Base-by-base conservation (phyloP, 495 filamentous ascomycete species). In the Neurospora terricola region DNA sequence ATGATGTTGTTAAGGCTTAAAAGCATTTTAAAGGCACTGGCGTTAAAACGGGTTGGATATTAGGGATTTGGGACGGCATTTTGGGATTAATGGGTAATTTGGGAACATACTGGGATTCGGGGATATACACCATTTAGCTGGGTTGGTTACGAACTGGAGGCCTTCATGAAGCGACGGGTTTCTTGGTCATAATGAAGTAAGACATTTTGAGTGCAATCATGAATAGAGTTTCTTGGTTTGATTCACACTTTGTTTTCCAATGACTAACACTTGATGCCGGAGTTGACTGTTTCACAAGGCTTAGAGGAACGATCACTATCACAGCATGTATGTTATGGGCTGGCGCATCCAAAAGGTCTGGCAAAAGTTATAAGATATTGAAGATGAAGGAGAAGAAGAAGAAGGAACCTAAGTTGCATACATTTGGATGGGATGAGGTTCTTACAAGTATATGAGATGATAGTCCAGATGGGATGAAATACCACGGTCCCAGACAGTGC, bases 1-100 rank as follows among this genome's bases (percentile, higher is more conserved):
- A 72, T 6, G 76, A 73, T 69, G 36, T 27, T 59, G 16, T 18
- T 9, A 70, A 70, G 14, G 40, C 18, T 54, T 73, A 70, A 8
- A 27, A 54, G 16, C 40, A 43, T 30, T 42, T 70, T 2, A 21
- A 38, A 70, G 14, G 69, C 39, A 23, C 12, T 70, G 39, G 69
- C 69, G 36, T 27, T 70, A 14, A 30, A 70, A 14, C 6, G 69
- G 23, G 16, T 54, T 30, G 36, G 37, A 62, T 73, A 27, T n/a
- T 27, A 43, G 9, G 36, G 38, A 14, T 70, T 72, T 45, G 40
- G 45, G 30, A 43, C 14, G 38, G 68, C n/a, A 40, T 74, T 71
- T 45, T 66, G 16, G 42, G 16, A 68, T 71, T 9, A 4, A 34
- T 34, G 54, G 54, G 54, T 18, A 16, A 18, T 62, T 34, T 62